Conservation (phyloP, 768 basidiomycete genomes). For the Boletus insuetus region DNA sequence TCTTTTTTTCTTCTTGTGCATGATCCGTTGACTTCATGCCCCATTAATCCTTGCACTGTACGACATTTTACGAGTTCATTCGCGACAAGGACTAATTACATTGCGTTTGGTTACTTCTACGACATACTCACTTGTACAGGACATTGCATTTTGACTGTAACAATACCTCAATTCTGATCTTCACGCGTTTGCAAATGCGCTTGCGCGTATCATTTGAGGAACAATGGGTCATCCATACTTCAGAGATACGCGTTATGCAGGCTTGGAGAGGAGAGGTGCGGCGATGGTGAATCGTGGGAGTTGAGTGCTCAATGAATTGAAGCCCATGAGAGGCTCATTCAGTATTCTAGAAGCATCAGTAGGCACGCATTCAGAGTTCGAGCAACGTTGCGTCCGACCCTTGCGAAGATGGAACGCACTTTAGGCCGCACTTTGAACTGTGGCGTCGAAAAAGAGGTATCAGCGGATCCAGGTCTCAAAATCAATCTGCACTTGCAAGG, state of each 20-base stretch:
- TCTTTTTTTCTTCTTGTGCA: constrained; percentile 18
- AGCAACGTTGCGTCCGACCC: too few relatives aligned
- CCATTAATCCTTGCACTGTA: constrained; percentile 9
- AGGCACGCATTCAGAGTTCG: too few relatives aligned
- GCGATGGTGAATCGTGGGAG: constrained; percentile 2
- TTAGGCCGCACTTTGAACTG: too few relatives aligned
- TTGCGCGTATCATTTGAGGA: constrained; percentile 11
- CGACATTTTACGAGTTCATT: constrained; percentile 12
- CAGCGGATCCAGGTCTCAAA: too few relatives aligned
- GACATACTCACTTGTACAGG: constrained; percentile 25
- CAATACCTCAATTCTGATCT: neutral
- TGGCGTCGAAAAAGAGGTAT: too few relatives aligned
- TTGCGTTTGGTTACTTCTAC: constrained; percentile 7
- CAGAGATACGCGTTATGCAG: too few relatives aligned
- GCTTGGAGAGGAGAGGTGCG: too few relatives aligned
- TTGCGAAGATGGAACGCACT: too few relatives aligned
- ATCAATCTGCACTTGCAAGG: too few relatives aligned
- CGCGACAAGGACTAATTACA: constrained; percentile 9
- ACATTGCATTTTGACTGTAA: constrained; percentile 25
- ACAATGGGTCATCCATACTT: neutral
- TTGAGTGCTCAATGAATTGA: neutral
- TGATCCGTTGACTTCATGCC: constrained; percentile 1
- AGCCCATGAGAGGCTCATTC: neutral
- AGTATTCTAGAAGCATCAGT: neutral
- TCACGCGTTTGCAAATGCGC: neutral